These are phyloP conservation scores for Parasitella parasitica DNA, from an alignment of 371 early-diverging fungal genomes.

Conservation along the genomic window DNA sequence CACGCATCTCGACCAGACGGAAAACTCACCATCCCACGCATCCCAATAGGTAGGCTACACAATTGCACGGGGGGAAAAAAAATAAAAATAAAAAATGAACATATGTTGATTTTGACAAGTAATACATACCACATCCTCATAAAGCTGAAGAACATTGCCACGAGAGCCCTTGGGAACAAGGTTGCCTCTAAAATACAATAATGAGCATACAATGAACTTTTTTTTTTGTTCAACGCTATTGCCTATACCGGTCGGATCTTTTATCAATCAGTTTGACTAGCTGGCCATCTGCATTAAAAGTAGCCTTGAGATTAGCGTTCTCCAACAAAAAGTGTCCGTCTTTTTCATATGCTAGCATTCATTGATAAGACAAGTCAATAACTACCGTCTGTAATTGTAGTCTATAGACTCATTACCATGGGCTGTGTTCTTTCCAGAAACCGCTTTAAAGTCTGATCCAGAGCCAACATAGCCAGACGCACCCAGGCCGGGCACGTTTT, in stretches of 20 bases:
- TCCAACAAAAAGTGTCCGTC: conserved; percentile 60
- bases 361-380: background rate
- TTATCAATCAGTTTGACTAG: conserved; percentile 69
- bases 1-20: background rate
- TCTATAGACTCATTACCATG: conserved; percentile 12
- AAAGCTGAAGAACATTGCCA: conserved; percentile 82
- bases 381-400: too few relatives aligned
- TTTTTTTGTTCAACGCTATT: too few relatives aligned
- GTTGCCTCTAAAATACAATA: conserved; percentile 58
- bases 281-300: conserved; percentile 72
- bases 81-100: background rate
- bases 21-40: conserved; percentile 55
- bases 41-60: conserved; percentile 82
- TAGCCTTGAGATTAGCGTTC: conserved; percentile 68
- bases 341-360: conserved; percentile 33
- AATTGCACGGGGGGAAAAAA: background rate
- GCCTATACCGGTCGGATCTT: conserved; percentile 40
- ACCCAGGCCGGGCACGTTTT: conserved; percentile 36
- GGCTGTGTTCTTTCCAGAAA: conserved; percentile 8
- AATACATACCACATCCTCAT: conserved; percentile 76
- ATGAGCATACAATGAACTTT: too few relatives aligned
- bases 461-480: conserved; percentile 23
- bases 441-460: conserved; percentile 2
- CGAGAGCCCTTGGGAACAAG: conserved; percentile 59
- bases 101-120: too few relatives aligned